phyloP scores from a whole-genome alignment of 441 rosid species.

The Manihot esculenta region DNA sequence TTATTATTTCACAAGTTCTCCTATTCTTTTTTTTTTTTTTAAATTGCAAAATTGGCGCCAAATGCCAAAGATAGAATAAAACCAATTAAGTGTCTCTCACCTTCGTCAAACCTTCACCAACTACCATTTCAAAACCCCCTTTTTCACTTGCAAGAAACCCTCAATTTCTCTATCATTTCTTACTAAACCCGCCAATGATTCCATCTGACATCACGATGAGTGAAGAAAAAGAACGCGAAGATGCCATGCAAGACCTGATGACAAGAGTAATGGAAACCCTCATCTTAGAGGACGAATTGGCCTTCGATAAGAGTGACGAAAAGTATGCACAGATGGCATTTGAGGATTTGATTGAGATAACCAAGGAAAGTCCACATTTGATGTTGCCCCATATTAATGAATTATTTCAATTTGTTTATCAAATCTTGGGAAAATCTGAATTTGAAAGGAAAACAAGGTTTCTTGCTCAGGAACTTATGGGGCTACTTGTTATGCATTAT shows the following conservation, averaged over 20 bases:
- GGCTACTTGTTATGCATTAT: conserved; percentile 40
- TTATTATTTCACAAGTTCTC: too few species aligned
- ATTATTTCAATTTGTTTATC: background rate
- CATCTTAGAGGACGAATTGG: background rate
- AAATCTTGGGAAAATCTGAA: background rate
- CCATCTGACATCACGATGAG: too few species aligned
- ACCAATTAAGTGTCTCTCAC: too few species aligned
- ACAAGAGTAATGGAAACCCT: background rate
- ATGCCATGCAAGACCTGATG: background rate
- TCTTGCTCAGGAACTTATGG: conserved; percentile 36
- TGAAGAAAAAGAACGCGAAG: background rate
- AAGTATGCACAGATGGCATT: background rate
- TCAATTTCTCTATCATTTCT: too few species aligned
- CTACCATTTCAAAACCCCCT: too few species aligned
- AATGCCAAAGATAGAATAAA: too few species aligned
- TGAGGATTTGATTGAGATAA: background rate
- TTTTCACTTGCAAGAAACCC: too few species aligned
- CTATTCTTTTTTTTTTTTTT: too few species aligned
- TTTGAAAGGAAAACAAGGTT: background rate
- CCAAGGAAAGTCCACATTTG: background rate
- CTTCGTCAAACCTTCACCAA: too few species aligned
- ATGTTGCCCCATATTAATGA: background rate
- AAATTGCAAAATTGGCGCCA: too few species aligned
- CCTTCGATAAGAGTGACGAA: background rate
- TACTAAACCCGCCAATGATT: too few species aligned